Conservation (phyloP, 2,329 filamentous ascomycete species). For the Coniochaeta prunicola region DNA sequence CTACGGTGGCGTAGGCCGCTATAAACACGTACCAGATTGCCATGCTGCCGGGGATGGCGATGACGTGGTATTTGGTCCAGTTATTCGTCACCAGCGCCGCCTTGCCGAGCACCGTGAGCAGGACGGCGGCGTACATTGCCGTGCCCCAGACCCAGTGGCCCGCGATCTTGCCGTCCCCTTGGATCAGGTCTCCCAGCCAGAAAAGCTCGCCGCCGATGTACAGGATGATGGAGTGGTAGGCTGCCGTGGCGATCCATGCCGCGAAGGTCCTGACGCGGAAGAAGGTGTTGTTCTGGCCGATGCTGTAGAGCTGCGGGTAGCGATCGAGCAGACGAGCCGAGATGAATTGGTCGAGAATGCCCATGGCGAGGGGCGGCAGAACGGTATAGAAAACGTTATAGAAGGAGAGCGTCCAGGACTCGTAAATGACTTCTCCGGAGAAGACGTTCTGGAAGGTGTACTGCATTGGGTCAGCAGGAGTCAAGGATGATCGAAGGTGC, state of each 20-base stretch:
- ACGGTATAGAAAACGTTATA: constrained; percentile 99
- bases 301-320: constrained; percentile 90
- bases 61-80: constrained; percentile 97
- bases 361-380: constrained; percentile 84
- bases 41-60: constrained; percentile 92
- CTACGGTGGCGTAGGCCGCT: constrained; percentile 78
- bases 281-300: constrained; percentile 88
- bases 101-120: constrained; percentile 90
- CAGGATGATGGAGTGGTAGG: constrained; percentile 92
- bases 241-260: constrained; percentile 88
- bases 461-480: constrained; percentile 33
- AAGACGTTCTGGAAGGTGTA: constrained; percentile 98
- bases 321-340: constrained; percentile 88
- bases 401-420: constrained; percentile 98
- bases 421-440: constrained; percentile 95
- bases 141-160: constrained; percentile 99
- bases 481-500: background rate
- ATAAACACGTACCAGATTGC: constrained; percentile 86
- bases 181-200: constrained; percentile 72
- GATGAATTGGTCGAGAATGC: constrained; percentile 96
- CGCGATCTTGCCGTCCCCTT: constrained; percentile 70
- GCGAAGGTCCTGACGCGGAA: constrained; percentile 91
- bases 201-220: constrained; percentile 80
- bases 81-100: constrained; percentile 92
- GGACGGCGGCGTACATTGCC: constrained; percentile 86